These are phyloP conservation scores for Aspergillus taichungensis DNA, from an alignment of 495 filamentous ascomycete genomes.

Conservation along the genomic window DNA sequence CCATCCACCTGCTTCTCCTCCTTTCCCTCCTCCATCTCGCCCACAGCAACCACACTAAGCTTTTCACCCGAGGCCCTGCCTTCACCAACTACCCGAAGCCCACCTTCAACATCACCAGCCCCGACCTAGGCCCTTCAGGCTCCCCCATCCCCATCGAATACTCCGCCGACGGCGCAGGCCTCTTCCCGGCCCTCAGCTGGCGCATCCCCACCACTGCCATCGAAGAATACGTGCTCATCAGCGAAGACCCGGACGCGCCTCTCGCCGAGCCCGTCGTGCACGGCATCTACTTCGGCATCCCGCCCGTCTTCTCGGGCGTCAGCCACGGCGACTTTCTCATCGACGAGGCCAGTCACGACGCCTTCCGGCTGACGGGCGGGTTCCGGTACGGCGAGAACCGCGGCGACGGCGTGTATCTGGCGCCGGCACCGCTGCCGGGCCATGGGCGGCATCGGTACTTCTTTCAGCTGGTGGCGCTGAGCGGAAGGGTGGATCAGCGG, in stretches of 20 bases:
- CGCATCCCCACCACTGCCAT: conserved; percentile 21
- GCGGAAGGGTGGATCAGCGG: conserved; percentile 23
- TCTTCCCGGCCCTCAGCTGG: conserved; percentile 39
- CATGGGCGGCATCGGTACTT: conserved; percentile 45
- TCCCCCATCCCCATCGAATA: conserved; percentile 31
- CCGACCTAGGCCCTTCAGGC: conserved; percentile 35
- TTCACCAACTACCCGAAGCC: conserved; percentile 32
- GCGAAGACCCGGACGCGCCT: conserved; percentile 44
- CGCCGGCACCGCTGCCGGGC: conserved; percentile 33
- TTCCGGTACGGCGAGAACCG: conserved; percentile 40
- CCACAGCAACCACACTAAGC: conserved; percentile 36
- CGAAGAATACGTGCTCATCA: conserved; percentile 39
- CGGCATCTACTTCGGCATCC: conserved; percentile 38
- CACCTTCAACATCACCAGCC: conserved; percentile 35
- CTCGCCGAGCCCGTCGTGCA: conserved; percentile 37
- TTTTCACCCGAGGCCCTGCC: conserved; percentile 36
- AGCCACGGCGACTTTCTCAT: conserved; percentile 29
- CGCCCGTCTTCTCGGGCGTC: conserved; percentile 25
- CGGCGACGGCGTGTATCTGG: conserved; percentile 26
- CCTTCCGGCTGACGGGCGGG: conserved; percentile 27
- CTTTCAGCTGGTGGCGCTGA: conserved; percentile 39
- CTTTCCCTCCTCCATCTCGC: conserved; percentile 16
- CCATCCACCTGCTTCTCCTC: conserved; percentile 24
- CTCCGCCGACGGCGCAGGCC: conserved; percentile 30
- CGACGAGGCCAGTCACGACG: conserved; percentile 8